Conservation (phyloP, 2,329 filamentous ascomycete species). For the Eutypa lata region DNA sequence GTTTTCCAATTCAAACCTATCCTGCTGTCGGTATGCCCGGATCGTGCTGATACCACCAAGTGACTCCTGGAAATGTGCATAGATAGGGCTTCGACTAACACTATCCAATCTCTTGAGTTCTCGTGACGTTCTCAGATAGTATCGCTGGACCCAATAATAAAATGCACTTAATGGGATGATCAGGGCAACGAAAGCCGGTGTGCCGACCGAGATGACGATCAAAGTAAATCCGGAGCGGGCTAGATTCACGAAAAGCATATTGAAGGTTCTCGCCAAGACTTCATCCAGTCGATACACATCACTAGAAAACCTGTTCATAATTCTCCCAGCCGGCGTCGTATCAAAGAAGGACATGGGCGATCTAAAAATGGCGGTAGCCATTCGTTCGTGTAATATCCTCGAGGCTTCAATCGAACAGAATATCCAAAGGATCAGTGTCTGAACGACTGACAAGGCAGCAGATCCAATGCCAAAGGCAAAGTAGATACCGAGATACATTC, state of each 20-base stretch:
- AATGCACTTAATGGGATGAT: constrained; percentile 77
- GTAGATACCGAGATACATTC: constrained; percentile 92
- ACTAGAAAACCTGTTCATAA: constrained; percentile 93
- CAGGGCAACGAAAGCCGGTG: constrained; percentile 74
- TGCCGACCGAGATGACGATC: constrained; percentile 76
- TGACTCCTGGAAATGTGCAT: constrained; percentile 97
- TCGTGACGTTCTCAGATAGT: constrained; percentile 93
- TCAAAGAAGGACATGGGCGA: constrained; percentile 99
- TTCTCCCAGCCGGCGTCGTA: constrained; percentile 92
- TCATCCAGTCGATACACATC: constrained; percentile 84
- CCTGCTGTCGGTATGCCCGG: constrained; percentile 86
- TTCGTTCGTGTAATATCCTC: constrained; percentile 91
- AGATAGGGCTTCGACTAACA: constrained; percentile 92
- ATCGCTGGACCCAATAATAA: constrained; percentile 92
- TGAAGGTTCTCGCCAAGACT: constrained; percentile 93
- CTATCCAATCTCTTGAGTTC: constrained; percentile 96
- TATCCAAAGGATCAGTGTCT: constrained; percentile 96
- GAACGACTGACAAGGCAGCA: constrained; percentile 78
- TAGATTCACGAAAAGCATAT: constrained; percentile 84
- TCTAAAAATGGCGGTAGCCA: constrained; percentile 96
- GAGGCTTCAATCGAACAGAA: constrained; percentile 99
- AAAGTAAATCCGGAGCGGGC: constrained; percentile 80
- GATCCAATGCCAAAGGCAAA: constrained; percentile 91
- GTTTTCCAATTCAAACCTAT: constrained; percentile 86
- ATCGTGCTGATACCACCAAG: constrained; percentile 93